Base-by-base conservation (phyloP, 1,139 yeast genomes). In the Yamadazyma triangularis region DNA sequence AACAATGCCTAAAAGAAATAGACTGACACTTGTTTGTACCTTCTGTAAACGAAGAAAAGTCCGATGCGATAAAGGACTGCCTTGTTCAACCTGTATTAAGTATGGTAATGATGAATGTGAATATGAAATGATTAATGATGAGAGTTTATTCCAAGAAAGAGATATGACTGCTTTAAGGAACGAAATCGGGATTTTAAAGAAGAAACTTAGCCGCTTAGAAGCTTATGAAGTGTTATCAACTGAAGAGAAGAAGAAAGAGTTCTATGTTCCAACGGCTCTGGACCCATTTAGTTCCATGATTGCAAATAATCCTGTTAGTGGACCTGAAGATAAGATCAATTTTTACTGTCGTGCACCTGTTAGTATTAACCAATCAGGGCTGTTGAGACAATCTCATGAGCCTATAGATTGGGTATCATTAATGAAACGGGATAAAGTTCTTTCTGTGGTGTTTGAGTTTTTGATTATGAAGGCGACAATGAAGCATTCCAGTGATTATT, bases 1-100 rank as follows among this genome's bases (percentile, higher is more conserved):
- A n/a, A n/a, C n/a, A n/a, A 18, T 18, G 20, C 20, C 20, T 7
- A 18, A 18, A 36, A 45, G 71, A 26, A 48, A 53, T 31, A 50
- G 70, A 35, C 44, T 41, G 29, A 53, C 61, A 15, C 49, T 53
- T 28, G 70, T 62, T 21, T 65, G 72, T 44, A 57, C 52, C 24
- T 64, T 64, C 41, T 65, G 71, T 42, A 58, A 58, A 31, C 50
- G 48, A 34, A 40, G 72, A 20, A 66, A 66, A 42, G 65, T 64
- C 34, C 60, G 55, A 31, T 65, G 73, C 48, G 68, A 64, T 39
- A 51, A 59, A 27, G 65, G 58, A 3, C 50, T 45, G 25, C 72
- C 72, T 9, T 66, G 73, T 34, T 51, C 61, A n/a, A 56, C 61
- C 6, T 65, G 72, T 44, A 52, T 53, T 26, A 61, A 60, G 38